Base-by-base conservation (phyloP, 495 filamentous ascomycete species). In the Aspergillus nanangensis region DNA sequence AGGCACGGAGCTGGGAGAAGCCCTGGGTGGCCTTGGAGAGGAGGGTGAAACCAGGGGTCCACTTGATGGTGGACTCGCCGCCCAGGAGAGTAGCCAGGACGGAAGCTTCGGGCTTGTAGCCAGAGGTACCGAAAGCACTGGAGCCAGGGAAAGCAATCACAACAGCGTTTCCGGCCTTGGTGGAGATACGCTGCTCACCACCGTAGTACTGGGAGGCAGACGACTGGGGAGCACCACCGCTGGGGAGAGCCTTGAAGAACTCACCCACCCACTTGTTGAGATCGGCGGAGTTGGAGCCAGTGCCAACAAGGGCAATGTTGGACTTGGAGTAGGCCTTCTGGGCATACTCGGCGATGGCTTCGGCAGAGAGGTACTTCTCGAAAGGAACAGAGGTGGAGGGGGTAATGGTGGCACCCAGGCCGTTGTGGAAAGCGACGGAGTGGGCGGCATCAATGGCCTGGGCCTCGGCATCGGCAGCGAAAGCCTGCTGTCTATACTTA, bases 71-170 rank as follows among this genome's bases (percentile, higher is more conserved):
- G 48, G 89, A 84, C 66, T 90, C 71, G 33, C 94, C 93, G 58
- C 93, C 93, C 22, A 99, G 84, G 5, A 99, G 82, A 39, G 89
- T 84, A 48, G 88, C 81, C 19, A 99, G 83, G 49, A 99, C 90
- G 45, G 83, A 80, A 55, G 86, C 80, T 74, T 96, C 94, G 47
- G 92, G 86, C 76, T 95, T 90, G 78, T 83, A 92, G 40, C 75
- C 73, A 48, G 82, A 76, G 41, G 83, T 62, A 25, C 74, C 81
- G 57, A 79, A 80, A 31, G 85, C 82, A 63, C 86, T 82, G 41
- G 88, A 90, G 37, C 93, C 92, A 33, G 90, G 87, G 81, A 99
- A 96, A 44, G 81, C 91, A 60, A 99, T 79, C 38, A 95, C 87
- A 51, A 95, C 63, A 43, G 90, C 75, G 57, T 83, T 96, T 38